Base-by-base conservation (phyloP, 164 flowering plant genomes). In the Kalanchoe fedtschenkoi region DNA sequence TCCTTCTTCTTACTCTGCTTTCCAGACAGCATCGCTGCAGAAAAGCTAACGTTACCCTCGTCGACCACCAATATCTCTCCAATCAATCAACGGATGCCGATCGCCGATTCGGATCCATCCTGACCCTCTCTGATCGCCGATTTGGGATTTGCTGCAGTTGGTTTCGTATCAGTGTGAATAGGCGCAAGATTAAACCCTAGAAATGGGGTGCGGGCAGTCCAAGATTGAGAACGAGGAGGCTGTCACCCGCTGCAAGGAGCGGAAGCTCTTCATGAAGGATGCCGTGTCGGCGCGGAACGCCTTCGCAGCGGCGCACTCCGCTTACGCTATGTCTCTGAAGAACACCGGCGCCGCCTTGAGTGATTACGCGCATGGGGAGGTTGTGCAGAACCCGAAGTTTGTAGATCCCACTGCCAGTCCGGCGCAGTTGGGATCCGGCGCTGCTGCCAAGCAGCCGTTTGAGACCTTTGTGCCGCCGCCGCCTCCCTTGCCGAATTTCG, bases 151-250 rank as follows among this genome's bases (percentile, higher is more conserved):
- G 19, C 6, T 17, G 2, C 19, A 6, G 1, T 1, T 19, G 7
- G 2, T 21, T n/a, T n/a, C n/a, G n/a, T n/a, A n/a, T n/a, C n/a
- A n/a, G n/a, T n/a, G n/a, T n/a, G n/a, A n/a, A n/a, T n/a, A n/a
- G n/a, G n/a, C n/a, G n/a, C 26, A n/a, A 21, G 2, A 17, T 9
- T 5, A 46, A 5, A 4, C 28, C 30, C 2, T 37, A 5, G 10
- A 9, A 10, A 91, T 91, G 98, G 98, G 98, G 1, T 92, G 98
- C 55, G 62, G 81, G 0, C 96, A 89, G 64, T 92, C 97, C 11
- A 92, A 82, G 76, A 83, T 92, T 67, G 98, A 92, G 71, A 82
- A 86, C 68, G 96, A 86, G 34, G 97, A 92, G 51, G 81, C 88
- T 0, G 98, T 92, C 6, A 41, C 74, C 1, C 69, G 96, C 16